Base-by-base conservation (phyloP, 345 rosid genomes). In the Mangifera indica region DNA sequence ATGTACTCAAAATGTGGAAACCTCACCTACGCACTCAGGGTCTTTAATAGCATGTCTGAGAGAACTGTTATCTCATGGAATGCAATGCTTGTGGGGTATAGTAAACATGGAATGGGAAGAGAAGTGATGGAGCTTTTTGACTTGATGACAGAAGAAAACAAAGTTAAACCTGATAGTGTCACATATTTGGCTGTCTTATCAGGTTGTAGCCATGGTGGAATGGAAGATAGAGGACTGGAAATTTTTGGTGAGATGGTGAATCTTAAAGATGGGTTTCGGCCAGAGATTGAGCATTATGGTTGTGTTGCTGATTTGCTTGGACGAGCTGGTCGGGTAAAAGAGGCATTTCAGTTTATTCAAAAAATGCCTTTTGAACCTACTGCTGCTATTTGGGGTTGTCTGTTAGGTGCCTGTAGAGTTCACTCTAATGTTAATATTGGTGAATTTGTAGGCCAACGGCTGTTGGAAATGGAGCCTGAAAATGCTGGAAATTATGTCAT, bases 1-100 rank as follows among this genome's bases (percentile, higher is more conserved):
- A 92, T 94, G 97, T 92, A 94, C 78, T 87, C 97, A 8, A 94
- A 94, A 79, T 92, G 97, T 79, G 97, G 97, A 72, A 89, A 74
- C 74, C 89, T 94, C 53, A 24, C 66, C 63, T 87, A 87, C 53
- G 62, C 97, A 1, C 79, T 92, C 67, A 80, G 87, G 79, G 66
- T 90, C 71, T 94, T 94, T 49, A 81, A 94, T 72, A 80, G 59
- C 71, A 85, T 92, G 95, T 83, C 85, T 52, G 88, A 85, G 66
- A 88, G 97, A 84, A 87, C 93, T 46, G 77, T 81, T 11, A 75
- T 92, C 73, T 83, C 97, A 0, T 94, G 98, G 98, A 94, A 89
- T 62, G 90, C 92, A 1, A 89, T 94, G 90, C 92, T 94, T 59
- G 84, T 88, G 74, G 98, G 97, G 52, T 90, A 89, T 73, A 68